Evolutionary conservation across 2,329 filamentous ascomycete species (phyloP), one percentile per base, ranked within the genome.

Genomic region (Neurospora sp.): DNA sequence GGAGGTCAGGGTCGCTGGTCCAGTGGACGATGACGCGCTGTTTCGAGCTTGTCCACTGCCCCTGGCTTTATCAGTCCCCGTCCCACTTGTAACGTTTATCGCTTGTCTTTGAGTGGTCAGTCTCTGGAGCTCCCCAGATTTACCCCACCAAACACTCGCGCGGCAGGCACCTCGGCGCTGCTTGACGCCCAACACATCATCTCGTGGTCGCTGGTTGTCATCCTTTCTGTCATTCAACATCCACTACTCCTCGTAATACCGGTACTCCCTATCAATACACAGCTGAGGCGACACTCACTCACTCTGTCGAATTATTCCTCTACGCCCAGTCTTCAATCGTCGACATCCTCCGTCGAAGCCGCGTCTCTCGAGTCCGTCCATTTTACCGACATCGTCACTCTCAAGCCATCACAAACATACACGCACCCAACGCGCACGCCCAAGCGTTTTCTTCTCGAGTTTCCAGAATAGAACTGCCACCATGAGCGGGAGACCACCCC

Each of bases 401-500:
- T 12, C 11, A 19, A 28, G 11, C 6, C 19, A 52, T 33, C 52
- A 33, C 52, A n/a, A n/a, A 19, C 41, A 19, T 3, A 19, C 17
- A n/a, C n/a, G 3, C 8, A 4, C n/a, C n/a, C 41, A n/a, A 46
- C 17, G 41, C 41, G 8, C n/a, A 46, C 41, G 3, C n/a, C 8
- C 10, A 2, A 8, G 41, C 41, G n/a, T 46, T 46, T 11, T 36
- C 23, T 28, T 62, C 23, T 36, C 28, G 28, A 28, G 28, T 4
- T 28, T 28, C 28, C 28, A 28, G 28, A 28, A 28, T 28, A 28
- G 8, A 8, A 33, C 23, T 36, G 23, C 52, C 70, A 68, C 69
- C 65, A 86, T 86, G 84, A 85, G 81, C 72, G 52, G 23, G 6
- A 79, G 80, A 62, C 74, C 77, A 74, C 82, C 82, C 37, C 82